A percentile compares a stretch with the other conserved stretches of the same genome.
Evolutionary conservation across 257 asterid species (phyloP).

Genomic region (Solanum medicagineum): DNA sequence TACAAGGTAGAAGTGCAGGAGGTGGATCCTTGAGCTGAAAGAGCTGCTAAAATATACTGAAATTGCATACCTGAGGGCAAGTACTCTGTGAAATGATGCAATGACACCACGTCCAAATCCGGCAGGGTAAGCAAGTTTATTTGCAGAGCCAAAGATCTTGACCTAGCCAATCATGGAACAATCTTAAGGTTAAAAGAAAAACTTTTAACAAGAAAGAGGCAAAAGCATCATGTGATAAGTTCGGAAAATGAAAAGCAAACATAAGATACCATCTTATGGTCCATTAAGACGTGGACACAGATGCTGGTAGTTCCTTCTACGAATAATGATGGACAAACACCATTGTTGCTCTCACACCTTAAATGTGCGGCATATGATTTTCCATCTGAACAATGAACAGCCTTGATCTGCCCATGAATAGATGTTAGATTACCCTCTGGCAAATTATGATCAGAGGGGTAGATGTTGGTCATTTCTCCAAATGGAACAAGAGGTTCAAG

Average conservation of each 20-base stretch:
- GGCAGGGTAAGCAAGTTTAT: constrained; percentile 33
- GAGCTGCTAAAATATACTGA: neutral
- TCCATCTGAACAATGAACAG: constrained; percentile 36
- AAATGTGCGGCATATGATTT: constrained; percentile 22
- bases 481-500: constrained; percentile 12
- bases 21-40: neutral
- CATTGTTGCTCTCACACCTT: constrained; percentile 2
- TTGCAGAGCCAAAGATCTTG: constrained; percentile 37
- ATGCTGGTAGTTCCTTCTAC: constrained; percentile 26
- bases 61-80: constrained; percentile 40
- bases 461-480: constrained; percentile 13
- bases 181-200: constrained; percentile 9
- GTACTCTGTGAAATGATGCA: constrained; percentile 77
- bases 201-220: neutral
- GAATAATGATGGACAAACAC: constrained; percentile 18
- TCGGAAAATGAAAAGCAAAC: constrained; percentile 1
- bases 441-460: constrained; percentile 25
- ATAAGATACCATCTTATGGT: constrained; percentile 30
- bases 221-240: neutral
- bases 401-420: constrained; percentile 49
- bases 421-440: constrained; percentile 64
- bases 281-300: constrained; percentile 56
- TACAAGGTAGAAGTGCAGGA: neutral
- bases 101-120: constrained; percentile 54
- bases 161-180: constrained; percentile 31